Percentiles rank a stretch among this genome's conserved stretches.
Conservation (phyloP, 495 filamentous ascomycete species). For the Hypoxylon rickii region DNA sequence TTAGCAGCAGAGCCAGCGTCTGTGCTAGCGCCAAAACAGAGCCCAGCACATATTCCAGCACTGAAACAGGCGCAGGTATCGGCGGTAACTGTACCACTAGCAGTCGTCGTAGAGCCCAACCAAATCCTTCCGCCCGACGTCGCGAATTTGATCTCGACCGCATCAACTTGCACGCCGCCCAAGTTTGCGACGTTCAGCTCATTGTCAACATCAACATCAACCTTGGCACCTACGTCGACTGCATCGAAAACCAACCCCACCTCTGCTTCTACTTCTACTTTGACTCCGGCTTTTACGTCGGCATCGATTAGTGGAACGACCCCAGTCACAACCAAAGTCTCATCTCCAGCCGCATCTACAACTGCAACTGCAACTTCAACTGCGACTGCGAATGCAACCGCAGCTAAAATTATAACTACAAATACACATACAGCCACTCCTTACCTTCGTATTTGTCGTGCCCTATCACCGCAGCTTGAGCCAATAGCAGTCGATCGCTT, state of each 20-base stretch:
- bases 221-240: slow-evolving; percentile 1
- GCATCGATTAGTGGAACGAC: too few species aligned
- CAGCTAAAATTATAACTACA: too few species aligned
- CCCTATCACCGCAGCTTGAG: slow-evolving; percentile 12
- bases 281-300: too few species aligned
- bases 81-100: slow-evolving; percentile 3
- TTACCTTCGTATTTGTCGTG: not conserved
- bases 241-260: not conserved
- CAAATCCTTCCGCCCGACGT: slow-evolving; percentile 30
- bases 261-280: not conserved
- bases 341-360: not conserved
- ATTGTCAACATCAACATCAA: slow-evolving; percentile 15
- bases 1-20: not conserved
- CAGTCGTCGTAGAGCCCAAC: slow-evolving; percentile 27
- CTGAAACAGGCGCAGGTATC: not conserved
- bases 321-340: not conserved
- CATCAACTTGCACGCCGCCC: slow-evolving; percentile 2
- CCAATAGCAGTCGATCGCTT: slow-evolving; percentile 43
- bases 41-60: not conserved
- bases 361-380: too few species aligned
- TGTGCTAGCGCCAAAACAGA: too few species aligned
- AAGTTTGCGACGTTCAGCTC: slow-evolving; percentile 19
- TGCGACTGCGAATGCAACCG: not conserved
- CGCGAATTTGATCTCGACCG: slow-evolving; percentile 17
- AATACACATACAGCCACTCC: not conserved